phyloP scores from a whole-genome alignment of 1,284 basidiomycete species.

The Trametes pubescens region DNA sequence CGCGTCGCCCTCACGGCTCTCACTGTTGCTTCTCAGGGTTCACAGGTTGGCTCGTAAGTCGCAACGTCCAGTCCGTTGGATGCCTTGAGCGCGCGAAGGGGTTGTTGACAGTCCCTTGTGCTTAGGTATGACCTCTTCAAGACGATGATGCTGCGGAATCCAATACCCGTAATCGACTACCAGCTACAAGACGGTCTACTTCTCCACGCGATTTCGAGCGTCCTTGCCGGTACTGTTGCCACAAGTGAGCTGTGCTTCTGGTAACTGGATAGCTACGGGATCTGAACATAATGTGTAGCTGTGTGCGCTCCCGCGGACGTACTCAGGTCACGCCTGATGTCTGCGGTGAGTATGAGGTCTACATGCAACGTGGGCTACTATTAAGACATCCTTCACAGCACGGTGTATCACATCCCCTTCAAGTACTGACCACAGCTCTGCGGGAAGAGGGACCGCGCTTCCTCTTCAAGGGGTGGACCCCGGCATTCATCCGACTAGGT shows the following conservation, averaged over 20 bases:
- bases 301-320: conserved; percentile 92
- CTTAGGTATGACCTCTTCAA: conserved; percentile 91
- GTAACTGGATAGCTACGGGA: conserved; percentile 2
- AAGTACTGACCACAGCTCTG: conserved; percentile 65
- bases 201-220: conserved; percentile 71
- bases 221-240: conserved; percentile 84
- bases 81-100: not conserved
- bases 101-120: conserved; percentile 14
- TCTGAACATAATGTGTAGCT: conserved; percentile 52
- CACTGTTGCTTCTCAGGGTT: conserved; percentile 54
- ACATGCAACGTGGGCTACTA: not conserved
- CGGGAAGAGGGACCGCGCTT: conserved; percentile 82
- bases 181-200: conserved; percentile 75
- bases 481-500: conserved; percentile 84
- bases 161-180: conserved; percentile 66
- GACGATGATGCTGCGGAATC: conserved; percentile 61
- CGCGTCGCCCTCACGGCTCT: conserved; percentile 22
- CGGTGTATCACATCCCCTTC: conserved; percentile 53
- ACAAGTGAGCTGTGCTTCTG: conserved; percentile 64
- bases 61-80: not conserved
- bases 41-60: conserved; percentile 89
- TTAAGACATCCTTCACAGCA: conserved; percentile 38
- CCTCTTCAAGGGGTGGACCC: conserved; percentile 91
- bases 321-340: conserved; percentile 81
- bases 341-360: conserved; percentile 56